Conservation (phyloP, 1,284 basidiomycete genomes). For the Fomitopsis palustris region DNA sequence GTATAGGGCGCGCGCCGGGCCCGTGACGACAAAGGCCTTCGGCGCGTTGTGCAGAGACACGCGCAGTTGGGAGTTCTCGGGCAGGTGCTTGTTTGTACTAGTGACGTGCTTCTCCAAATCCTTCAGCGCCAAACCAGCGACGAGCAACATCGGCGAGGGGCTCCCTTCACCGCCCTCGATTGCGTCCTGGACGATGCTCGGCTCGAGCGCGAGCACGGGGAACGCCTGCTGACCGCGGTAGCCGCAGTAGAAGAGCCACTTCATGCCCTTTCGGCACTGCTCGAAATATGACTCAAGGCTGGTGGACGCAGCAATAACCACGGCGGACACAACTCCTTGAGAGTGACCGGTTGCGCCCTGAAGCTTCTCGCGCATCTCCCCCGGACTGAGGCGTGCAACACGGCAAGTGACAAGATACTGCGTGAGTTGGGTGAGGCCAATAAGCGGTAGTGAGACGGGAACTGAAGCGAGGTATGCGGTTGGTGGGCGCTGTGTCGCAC, state of each 20-base stretch:
- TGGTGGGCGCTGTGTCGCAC: conserved; percentile 67
- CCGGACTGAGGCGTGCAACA: conserved; percentile 73
- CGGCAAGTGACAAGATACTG: conserved; percentile 87
- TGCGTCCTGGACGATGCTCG: conserved; percentile 82
- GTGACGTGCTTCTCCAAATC: conserved; percentile 82
- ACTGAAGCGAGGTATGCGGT: conserved; percentile 90
- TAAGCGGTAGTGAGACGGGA: conserved; percentile 93
- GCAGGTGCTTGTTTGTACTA: conserved; percentile 87
- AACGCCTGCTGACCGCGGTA: conserved; percentile 93
- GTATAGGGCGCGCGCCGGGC: conserved; percentile 88
- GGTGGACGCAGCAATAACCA: conserved; percentile 81
- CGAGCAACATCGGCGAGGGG: conserved; percentile 91
- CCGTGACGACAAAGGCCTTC: conserved; percentile 90
- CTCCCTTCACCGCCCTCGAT: conserved; percentile 91
- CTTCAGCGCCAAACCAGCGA: conserved; percentile 80
- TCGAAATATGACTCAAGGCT: conserved; percentile 70
- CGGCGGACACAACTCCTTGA: conserved; percentile 92
- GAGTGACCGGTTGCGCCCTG: conserved; percentile 94
- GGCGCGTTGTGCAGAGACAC: conserved; percentile 93
- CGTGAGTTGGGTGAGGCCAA: conserved; percentile 92
- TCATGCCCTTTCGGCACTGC: conserved; percentile 83
- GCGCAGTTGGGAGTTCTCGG: conserved; percentile 73
- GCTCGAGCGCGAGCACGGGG: conserved; percentile 91
- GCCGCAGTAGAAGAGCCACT: conserved; percentile 92
- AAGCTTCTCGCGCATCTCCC: conserved; percentile 74